Evolutionary conservation across 139 green algal genomes (phyloP).

Genomic region (Chlorella sorokiniana): DNA sequence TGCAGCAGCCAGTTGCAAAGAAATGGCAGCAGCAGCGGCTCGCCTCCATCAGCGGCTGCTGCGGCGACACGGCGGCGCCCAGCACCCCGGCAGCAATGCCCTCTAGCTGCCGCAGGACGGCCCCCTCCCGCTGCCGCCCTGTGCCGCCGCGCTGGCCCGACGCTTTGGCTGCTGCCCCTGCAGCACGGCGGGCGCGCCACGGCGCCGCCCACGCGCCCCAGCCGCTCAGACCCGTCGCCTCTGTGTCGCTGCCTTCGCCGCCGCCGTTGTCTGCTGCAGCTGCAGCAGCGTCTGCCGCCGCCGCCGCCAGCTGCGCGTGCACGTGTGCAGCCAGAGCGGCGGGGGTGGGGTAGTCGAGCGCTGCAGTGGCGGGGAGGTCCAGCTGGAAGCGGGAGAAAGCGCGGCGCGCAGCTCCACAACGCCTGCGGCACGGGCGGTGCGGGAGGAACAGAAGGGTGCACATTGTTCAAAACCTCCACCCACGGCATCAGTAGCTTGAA

Average conservation of each 20-base stretch:
- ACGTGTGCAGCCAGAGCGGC: slow-evolving; percentile 31
- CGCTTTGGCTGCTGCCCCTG: too few relatives aligned
- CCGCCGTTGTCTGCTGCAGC: background rate
- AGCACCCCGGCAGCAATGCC: background rate
- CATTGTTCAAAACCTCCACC: background rate
- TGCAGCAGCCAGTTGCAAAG: background rate
- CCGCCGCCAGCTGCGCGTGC: slow-evolving; percentile 8
- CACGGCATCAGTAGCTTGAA: slow-evolving; percentile 6
- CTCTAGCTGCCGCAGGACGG: background rate
- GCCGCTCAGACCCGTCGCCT: too few relatives aligned
- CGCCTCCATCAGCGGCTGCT: slow-evolving; percentile 68
- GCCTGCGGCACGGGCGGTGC: background rate
- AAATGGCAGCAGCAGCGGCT: background rate
- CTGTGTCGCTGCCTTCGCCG: too few relatives aligned
- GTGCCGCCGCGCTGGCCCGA: too few relatives aligned
- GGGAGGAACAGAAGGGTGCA: background rate
- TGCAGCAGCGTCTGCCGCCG: background rate
- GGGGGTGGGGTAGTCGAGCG: slow-evolving; percentile 71
- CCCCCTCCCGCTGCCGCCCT: too few relatives aligned
- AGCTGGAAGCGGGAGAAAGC: slow-evolving; percentile 21
- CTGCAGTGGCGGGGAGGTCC: slow-evolving; percentile 45
- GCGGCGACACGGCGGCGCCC: slow-evolving; percentile 24
- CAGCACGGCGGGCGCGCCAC: too few relatives aligned
- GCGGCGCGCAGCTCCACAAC: slow-evolving; percentile 50
- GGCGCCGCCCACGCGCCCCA: too few relatives aligned